Base-by-base conservation (phyloP, 2,329 filamentous ascomycete species). In the Neodidymelliopsis sp. region DNA sequence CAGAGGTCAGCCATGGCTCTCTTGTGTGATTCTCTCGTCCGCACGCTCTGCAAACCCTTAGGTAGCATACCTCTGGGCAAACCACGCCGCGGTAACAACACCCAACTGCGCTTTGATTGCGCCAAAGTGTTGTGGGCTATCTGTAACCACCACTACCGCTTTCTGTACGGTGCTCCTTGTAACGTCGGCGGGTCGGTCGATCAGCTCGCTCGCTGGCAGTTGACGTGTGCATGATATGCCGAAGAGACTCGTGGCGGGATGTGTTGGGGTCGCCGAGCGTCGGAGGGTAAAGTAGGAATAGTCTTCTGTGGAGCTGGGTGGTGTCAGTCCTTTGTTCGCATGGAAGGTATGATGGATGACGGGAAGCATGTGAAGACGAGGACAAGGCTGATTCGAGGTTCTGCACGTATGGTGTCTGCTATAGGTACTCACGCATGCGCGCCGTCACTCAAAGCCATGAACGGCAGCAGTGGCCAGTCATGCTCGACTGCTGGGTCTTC, bases 111-210 rank as follows among this genome's bases (percentile, higher is more conserved):
- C 90, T 64, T 93, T 86, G 70, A 99, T 78, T 77, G 94, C 89
- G 46, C 91, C 92, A 73, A 99, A 96, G 65, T 86, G 86, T 67
- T 94, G 89, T 7, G 94, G 94, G 56, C 85, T 91, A 73, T 97
- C 90, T 44, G 90, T 91, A 61, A 99, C 91, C 45, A 96, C 91
- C 34, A 99, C 93, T 3, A 99, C 91, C 11, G 93, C 94, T 78
- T 99, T 99, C 72, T 99, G 94, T 30, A 99, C 94, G 1, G 94
- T 97, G 52, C 91, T 96, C 54, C 94, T 84, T n/a, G 94, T 99
- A 40, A 99, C 94, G 49, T 97, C 93, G 39, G 88, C 79, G 0
- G 91, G 89, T 20, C 90, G 84, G 67, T 90, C 85, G 59, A 91
- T 82, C 55, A 99, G 80, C 63, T 86, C 80, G 11, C 85, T 84